Base-by-base conservation (phyloP, 768 basidiomycete genomes). In the Calvatia gigantea region DNA sequence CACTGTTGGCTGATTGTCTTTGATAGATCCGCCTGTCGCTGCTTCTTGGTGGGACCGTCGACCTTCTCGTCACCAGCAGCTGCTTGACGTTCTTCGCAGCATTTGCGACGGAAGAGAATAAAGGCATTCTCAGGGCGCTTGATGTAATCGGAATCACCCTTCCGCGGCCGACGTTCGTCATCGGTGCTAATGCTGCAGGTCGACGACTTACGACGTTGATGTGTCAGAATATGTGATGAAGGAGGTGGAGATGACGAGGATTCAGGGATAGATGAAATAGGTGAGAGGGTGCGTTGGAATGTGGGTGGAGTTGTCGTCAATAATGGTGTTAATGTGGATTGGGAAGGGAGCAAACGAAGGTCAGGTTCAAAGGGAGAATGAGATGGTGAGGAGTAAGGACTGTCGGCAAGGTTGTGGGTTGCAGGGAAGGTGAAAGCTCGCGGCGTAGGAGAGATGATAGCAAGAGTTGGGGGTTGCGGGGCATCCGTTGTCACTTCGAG, bases 121-220 rank as follows among this genome's bases (percentile, higher is more conserved):
- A 91, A 91, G 6, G 89, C 89, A 64, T 91, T 90, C 72, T 89
- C 86, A 1, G 88, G 89, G 39, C 89, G 83, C 70, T 89, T 89
- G 74, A 91, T 83, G 65, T 91, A 91, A 69, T 88, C 87, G 46
- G 87, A 86, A 69, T 90, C 88, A 62, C 89, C 88, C 74, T 85
- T 84, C 71, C 75, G 82, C 58, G 85, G 80, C 56, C 80, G 70
- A 60, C 81, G 81, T 58, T 85, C 83, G 64, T 72, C 63, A 51
- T 67, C 72, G 68, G 75, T 75, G 64, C 68, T 76, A 21, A 49
- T 56, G 64, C 71, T 70, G 49, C 73, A 76, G 14, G 33, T 37
- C 42, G 76, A 72, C 28, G 76, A 77, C 66, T 81, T 83, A 67
- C 81, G 76, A 48, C 81, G 81, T 64, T 79, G 78, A 62, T 76